Evolutionary conservation across 768 basidiomycete genomes (phyloP).

Genomic region (Coprinellus aureogranulatus): DNA sequence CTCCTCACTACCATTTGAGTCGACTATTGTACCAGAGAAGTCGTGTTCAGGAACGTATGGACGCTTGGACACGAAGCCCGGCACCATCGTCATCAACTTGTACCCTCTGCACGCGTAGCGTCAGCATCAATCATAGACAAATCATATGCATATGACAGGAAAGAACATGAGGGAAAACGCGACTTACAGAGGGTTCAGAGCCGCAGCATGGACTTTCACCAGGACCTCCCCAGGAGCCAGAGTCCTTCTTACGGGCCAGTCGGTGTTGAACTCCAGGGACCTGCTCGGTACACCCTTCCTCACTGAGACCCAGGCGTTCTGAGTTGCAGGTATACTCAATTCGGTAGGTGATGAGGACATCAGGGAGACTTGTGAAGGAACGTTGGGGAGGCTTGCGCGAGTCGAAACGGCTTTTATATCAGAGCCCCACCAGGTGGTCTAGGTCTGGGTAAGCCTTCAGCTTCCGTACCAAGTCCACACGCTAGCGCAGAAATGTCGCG

Average conservation of each 20-base stretch:
- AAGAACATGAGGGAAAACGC: not conserved
- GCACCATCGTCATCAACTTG: slow-evolving; percentile 53
- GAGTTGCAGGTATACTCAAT: slow-evolving; percentile 33
- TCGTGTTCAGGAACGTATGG: slow-evolving; percentile 62
- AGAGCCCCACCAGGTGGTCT: too few species aligned
- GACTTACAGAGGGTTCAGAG: slow-evolving; percentile 67
- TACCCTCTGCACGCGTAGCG: too few species aligned
- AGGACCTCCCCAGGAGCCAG: slow-evolving; percentile 33
- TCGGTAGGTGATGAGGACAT: slow-evolving; percentile 1
- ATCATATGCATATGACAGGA: too few species aligned
- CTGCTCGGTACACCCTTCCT: slow-evolving; percentile 29
- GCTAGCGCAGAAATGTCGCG: too few species aligned
- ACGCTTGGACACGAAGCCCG: slow-evolving; percentile 43
- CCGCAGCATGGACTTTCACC: slow-evolving; percentile 40
- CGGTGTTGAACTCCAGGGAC: slow-evolving; percentile 29
- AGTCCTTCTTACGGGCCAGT: slow-evolving; percentile 36
- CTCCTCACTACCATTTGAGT: slow-evolving; percentile 44
- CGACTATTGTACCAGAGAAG: slow-evolving; percentile 59
- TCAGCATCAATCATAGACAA: too few species aligned
- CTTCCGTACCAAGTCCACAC: too few species aligned
- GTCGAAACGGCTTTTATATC: too few species aligned
- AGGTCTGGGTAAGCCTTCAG: too few species aligned
- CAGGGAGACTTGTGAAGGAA: not conserved
- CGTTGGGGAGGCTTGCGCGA: not conserved
- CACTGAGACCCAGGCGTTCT: slow-evolving; percentile 39